A percentile compares a stretch with the other conserved stretches of the same genome.
phyloP scores from a whole-genome alignment of 2,329 filamentous ascomycete genomes.

The Fusarium drepaniforme region DNA sequence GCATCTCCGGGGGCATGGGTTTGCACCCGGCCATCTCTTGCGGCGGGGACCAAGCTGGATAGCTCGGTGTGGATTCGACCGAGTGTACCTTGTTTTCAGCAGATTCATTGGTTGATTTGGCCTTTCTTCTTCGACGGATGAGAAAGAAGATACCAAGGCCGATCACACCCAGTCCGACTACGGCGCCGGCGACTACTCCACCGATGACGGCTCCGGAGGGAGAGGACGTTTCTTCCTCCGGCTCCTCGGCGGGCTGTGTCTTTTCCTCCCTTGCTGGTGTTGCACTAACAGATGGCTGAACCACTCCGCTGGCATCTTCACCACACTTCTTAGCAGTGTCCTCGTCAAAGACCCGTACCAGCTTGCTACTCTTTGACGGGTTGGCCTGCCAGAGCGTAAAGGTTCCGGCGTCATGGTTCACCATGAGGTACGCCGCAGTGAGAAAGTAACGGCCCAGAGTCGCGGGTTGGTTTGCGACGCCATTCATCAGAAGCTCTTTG shows the following conservation, averaged over 20 bases:
- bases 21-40: slow-evolving; percentile 6
- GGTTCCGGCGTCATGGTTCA: slow-evolving; percentile 47
- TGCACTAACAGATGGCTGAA: slow-evolving; percentile 22
- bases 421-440: slow-evolving; percentile 52
- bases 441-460: slow-evolving; percentile 51
- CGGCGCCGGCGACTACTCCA: slow-evolving; percentile 12
- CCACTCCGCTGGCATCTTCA: slow-evolving; percentile 9
- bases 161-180: slow-evolving; percentile 8
- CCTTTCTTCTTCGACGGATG: neutral
- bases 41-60: slow-evolving; percentile 3
- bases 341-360: slow-evolving; percentile 21
- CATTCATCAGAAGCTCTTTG: slow-evolving; percentile 44
- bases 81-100: neutral
- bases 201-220: slow-evolving; percentile 14
- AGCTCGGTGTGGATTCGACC: neutral
- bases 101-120: neutral
- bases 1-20: slow-evolving; percentile 10
- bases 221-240: neutral
- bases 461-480: slow-evolving; percentile 27
- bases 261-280: neutral
- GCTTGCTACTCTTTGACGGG: slow-evolving; percentile 27
- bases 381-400: slow-evolving; percentile 53
- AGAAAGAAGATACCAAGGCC: slow-evolving; percentile 12
- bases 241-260: neutral
- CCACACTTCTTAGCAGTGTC: slow-evolving; percentile 13